A percentile compares a stretch with the other conserved stretches of the same genome.
phyloP scores from a whole-genome alignment of 257 asterid genomes.

The Eustoma russellianum region DNA sequence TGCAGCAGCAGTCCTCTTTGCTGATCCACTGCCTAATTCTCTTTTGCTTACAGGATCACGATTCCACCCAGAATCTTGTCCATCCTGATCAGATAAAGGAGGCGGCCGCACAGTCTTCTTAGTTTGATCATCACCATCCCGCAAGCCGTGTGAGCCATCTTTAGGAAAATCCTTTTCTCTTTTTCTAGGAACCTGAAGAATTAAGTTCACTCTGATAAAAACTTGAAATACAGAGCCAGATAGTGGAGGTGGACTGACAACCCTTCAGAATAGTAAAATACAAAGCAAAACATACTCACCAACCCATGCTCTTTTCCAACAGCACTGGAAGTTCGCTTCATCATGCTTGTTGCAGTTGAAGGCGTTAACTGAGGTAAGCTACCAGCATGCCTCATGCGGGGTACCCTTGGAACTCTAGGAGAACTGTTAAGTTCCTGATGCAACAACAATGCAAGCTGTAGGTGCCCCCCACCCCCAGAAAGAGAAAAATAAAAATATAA shows the following conservation, averaged over 20 bases:
- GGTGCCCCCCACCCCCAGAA: slow-evolving; percentile 7
- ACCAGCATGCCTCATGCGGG: slow-evolving; percentile 97
- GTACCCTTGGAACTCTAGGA: slow-evolving; percentile 87
- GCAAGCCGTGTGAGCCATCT: slow-evolving; percentile 45
- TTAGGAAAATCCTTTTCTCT: slow-evolving; percentile 56
- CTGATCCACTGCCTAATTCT: slow-evolving; percentile 41
- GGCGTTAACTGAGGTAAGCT: slow-evolving; percentile 75
- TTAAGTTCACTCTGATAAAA: no score
- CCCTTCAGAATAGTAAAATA: background rate
- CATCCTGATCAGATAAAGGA: slow-evolving; percentile 44
- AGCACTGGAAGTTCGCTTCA: slow-evolving; percentile 61
- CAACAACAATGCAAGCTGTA: slow-evolving; percentile 86
- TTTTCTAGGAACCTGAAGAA: slow-evolving; percentile 52
- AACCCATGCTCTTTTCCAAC: slow-evolving; percentile 69
- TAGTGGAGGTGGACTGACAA: no score
- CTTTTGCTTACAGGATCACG: slow-evolving; percentile 38
- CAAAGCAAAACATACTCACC: slow-evolving; percentile 33
- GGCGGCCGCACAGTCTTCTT: slow-evolving; percentile 49
- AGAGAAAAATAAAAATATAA: slow-evolving; percentile 3
- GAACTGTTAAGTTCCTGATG: slow-evolving; percentile 99
- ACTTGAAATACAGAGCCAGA: no score
- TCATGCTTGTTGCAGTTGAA: slow-evolving; percentile 59
- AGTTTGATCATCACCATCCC: slow-evolving; percentile 47
- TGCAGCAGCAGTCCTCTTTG: slow-evolving; percentile 26
- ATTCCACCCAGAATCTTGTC: slow-evolving; percentile 37